A percentile compares a stretch with the other conserved stretches of the same genome.
phyloP scores from a whole-genome alignment of 306 rosid genomes.

The Fragaria nilgerrensis region DNA sequence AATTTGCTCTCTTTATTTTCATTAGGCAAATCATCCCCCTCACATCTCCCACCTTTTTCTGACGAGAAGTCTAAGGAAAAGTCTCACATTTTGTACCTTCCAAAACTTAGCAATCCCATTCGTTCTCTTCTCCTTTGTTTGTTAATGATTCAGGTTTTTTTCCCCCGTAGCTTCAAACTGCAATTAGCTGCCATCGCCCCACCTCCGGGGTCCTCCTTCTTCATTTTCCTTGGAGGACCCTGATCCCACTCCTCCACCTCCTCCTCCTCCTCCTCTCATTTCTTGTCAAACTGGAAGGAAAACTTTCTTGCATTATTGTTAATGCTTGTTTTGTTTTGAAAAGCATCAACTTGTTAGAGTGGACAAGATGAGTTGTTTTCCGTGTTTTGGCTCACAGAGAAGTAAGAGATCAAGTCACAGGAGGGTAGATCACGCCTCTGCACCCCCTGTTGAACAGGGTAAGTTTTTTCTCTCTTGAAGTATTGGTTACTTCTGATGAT shows the following conservation, averaged over 20 bases:
- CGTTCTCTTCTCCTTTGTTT: slow-evolving; percentile 26
- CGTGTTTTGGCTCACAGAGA: slow-evolving; percentile 60
- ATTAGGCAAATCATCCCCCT: slow-evolving; percentile 25
- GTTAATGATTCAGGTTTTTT: slow-evolving; percentile 14
- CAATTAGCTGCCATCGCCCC: slow-evolving; percentile 21
- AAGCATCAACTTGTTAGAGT: neutral
- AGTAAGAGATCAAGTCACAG: slow-evolving; percentile 47
- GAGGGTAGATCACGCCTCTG: slow-evolving; percentile 25
- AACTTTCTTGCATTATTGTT: neutral
- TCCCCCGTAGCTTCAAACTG: slow-evolving; percentile 15
- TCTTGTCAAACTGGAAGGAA: neutral
- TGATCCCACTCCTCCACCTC: slow-evolving; percentile 15
- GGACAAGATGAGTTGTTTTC: slow-evolving; percentile 70
- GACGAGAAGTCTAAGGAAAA: slow-evolving; percentile 25
- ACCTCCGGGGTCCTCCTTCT: slow-evolving; percentile 70
- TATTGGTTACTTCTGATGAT: neutral
- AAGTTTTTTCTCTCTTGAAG: neutral
- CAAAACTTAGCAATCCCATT: slow-evolving; percentile 23
- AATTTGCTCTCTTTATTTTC: slow-evolving; percentile 15
- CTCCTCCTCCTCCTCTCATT: neutral
- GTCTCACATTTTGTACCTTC: slow-evolving; percentile 28
- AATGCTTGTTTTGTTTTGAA: neutral
- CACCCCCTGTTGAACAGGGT: slow-evolving; percentile 33
- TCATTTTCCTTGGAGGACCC: slow-evolving; percentile 69
- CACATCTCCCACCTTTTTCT: slow-evolving; percentile 46